Base-by-base conservation (phyloP, 2,329 filamentous ascomycete genomes). In the Hirsutella rhossiliensis region DNA sequence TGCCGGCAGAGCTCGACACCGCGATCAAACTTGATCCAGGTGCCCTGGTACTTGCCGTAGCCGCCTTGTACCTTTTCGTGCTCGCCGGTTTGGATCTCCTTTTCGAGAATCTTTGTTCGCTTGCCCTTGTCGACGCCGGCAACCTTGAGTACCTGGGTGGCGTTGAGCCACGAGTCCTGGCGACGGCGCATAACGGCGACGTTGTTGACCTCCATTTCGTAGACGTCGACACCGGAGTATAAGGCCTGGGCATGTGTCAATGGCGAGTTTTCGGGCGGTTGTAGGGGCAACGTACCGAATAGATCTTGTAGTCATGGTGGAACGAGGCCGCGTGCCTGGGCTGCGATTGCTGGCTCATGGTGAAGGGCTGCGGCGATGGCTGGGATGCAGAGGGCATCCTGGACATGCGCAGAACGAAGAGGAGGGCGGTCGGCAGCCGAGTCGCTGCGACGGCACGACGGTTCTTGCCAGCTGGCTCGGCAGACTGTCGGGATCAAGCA, bases 51-150 rank as follows among this genome's bases (percentile, higher is more conserved):
- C 69, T 97, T 97, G 51, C 92, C 92, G 58, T 98, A 98, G 5
- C 92, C 92, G 30, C 92, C 92, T 62, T 98, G 92, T 3, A 98
- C 90, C 65, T 98, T 98, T 63, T 98, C 92, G 63, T 98, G 90
- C 59, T 95, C 87, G 56, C 92, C 92, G 0, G 85, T 92, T 50
- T 94, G 79, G 47, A 98, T 95, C 64, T 98, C 92, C 65, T 97
- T 97, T 62, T 98, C 92, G 42, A 98, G 73, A 8, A 97, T 94
- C 64, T 97, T 97, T 46, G 92, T 97, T 54, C 92, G 84, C 66
- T 95, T 94, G 47, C 90, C 92, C 67, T 98, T 98, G 60, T 96
- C 90, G 48, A 98, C 88, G 42, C 89, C 89, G 31, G 92, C 92
- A 31, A 97, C 89, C 60, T 98, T 98, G 51, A 98, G 77, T 52